Percentiles rank a stretch among this genome's conserved stretches.
These are phyloP conservation scores for Phytophthora idaei DNA, from an alignment of 352 stramenopile genomes.

Conservation along the genomic window DNA sequence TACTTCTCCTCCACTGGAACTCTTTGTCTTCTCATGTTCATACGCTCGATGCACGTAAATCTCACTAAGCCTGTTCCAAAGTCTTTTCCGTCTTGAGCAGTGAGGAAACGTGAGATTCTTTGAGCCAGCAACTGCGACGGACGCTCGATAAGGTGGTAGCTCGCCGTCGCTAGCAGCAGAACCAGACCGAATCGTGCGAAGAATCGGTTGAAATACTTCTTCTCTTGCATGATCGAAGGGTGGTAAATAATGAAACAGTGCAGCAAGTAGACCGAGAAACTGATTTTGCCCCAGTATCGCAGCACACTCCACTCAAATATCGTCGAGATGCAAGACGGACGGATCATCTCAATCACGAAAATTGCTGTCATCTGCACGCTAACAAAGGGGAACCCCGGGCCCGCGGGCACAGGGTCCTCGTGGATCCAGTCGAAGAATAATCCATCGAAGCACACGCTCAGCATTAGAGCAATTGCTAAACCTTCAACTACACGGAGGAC, in stretches of 20 bases:
- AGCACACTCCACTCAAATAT: slow-evolving; percentile 20
- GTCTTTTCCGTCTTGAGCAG: background rate
- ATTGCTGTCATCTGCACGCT: slow-evolving; percentile 20
- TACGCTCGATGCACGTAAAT: slow-evolving; percentile 21
- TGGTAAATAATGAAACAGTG: slow-evolving; percentile 33
- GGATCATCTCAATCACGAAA: slow-evolving; percentile 31
- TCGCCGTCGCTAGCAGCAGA: slow-evolving; percentile 27
- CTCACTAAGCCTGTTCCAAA: slow-evolving; percentile 10
- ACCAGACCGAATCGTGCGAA: slow-evolving; percentile 36
- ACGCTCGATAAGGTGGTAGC: slow-evolving; percentile 1
- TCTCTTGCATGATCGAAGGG: slow-evolving; percentile 21
- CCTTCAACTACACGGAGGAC: background rate
- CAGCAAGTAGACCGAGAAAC: slow-evolving; percentile 30
- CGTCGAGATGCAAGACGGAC: slow-evolving; percentile 22
- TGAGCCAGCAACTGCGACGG: slow-evolving; percentile 4
- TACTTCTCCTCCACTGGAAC: slow-evolving; percentile 20
- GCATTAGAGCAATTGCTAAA: background rate
- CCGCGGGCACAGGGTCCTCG: background rate
- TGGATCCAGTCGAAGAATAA: background rate
- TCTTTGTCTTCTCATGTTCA: slow-evolving; percentile 18
- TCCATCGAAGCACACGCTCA: background rate
- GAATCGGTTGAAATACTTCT: slow-evolving; percentile 39
- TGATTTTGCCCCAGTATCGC: slow-evolving; percentile 24
- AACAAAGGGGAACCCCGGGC: slow-evolving; percentile 20
- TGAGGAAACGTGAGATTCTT: background rate